A percentile compares a stretch with the other conserved stretches of the same genome.
Conservation (phyloP, 2,329 filamentous ascomycete species). For the Pseudocercospora crystallina region DNA sequence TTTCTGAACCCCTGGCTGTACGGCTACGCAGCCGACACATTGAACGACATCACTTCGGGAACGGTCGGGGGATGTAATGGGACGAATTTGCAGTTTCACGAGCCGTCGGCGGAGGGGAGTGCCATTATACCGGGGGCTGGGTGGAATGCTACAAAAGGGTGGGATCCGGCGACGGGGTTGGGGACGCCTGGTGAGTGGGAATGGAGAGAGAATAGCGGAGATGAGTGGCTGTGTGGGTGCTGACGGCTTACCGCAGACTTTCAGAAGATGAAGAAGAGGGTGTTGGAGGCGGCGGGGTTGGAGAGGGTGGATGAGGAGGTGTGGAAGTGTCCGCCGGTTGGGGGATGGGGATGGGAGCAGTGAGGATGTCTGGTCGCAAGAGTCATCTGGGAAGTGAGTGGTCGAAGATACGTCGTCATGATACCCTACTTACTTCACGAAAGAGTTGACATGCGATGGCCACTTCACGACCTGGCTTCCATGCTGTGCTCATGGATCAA, state of each 20-base stretch:
- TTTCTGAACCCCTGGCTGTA: slow-evolving; percentile 64
- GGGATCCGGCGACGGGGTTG: slow-evolving; percentile 25
- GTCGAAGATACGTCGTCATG: no score
- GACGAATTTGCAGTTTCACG: slow-evolving; percentile 16
- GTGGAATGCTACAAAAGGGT: slow-evolving; percentile 26
- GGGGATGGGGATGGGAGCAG: neutral
- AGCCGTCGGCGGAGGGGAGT: slow-evolving; percentile 6
- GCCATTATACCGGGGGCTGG: slow-evolving; percentile 24
- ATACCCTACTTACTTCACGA: no score
- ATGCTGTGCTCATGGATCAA: no score
- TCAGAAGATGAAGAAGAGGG: slow-evolving; percentile 1
- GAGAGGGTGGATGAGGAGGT: neutral
- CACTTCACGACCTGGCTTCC: no score
- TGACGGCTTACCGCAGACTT: slow-evolving; percentile 1
- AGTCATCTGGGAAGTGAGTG: no score
- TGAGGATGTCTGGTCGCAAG: no score
- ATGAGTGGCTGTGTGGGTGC: no score
- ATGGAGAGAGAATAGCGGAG: neutral
- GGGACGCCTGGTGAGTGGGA: slow-evolving; percentile 1
- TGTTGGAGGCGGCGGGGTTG: neutral
- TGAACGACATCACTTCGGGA: slow-evolving; percentile 50
- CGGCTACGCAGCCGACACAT: slow-evolving; percentile 38
- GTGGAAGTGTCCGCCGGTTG: neutral
- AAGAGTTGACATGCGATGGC: no score
- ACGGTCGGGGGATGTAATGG: slow-evolving; percentile 21